These are phyloP conservation scores for Phylloporus arenicola DNA, from an alignment of 768 basidiomycete genomes.

Conservation along the genomic window DNA sequence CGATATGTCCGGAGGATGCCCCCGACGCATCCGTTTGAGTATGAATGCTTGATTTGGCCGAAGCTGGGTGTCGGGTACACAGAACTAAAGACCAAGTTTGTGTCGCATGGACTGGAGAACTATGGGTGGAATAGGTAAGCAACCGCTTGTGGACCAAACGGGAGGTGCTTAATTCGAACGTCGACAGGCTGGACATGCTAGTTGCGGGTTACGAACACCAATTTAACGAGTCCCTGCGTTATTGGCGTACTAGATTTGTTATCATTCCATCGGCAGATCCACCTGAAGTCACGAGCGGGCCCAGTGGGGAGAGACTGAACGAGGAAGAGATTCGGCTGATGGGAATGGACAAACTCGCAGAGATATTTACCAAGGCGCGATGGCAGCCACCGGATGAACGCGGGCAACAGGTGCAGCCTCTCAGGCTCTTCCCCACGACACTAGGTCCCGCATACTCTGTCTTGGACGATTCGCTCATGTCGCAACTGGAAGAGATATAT, in stretches of 20 bases:
- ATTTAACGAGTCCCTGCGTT: conserved; percentile 76
- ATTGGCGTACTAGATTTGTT: conserved; percentile 92
- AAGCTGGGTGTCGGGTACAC: conserved; percentile 85
- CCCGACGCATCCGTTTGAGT: conserved; percentile 58
- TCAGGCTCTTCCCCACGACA: conserved; percentile 80
- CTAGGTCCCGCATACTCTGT: conserved; percentile 77
- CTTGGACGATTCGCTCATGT: conserved; percentile 71
- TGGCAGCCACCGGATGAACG: conserved; percentile 56
- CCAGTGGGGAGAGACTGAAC: conserved; percentile 68
- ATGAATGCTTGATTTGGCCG: conserved; percentile 92
- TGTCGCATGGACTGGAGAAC: conserved; percentile 72
- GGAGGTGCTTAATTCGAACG: not conserved
- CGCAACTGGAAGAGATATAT: conserved; percentile 77
- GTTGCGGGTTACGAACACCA: conserved; percentile 78
- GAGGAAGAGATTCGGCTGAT: conserved; percentile 85
- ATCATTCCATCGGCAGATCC: conserved; percentile 82
- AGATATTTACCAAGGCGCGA: conserved; percentile 77
- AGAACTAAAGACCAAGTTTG: conserved; percentile 68
- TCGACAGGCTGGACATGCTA: conserved; percentile 71
- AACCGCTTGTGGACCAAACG: not conserved
- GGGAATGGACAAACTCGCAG: conserved; percentile 89
- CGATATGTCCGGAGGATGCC: conserved; percentile 76
- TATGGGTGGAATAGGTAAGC: conserved; percentile 82
- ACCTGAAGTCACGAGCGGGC: conserved; percentile 49
- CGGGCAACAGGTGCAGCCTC: conserved; percentile 45